These are phyloP conservation scores for Fimicolochytrium jonesii DNA, from an alignment of 192 early-diverging fungal species.

Conservation along the genomic window DNA sequence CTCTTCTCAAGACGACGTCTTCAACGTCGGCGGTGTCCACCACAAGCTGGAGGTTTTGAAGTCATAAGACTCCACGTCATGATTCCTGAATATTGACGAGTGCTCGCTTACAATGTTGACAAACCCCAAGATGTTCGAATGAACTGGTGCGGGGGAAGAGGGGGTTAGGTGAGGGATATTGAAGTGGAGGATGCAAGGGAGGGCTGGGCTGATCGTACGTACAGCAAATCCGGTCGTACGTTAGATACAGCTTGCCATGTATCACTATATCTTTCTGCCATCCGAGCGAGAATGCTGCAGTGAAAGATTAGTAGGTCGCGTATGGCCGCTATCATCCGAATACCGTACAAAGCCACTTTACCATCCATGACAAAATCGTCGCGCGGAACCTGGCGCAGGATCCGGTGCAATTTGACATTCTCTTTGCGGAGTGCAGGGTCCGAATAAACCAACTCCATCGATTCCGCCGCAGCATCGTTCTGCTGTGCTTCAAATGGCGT, in stretches of 20 bases:
- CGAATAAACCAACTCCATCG: constrained; percentile 20
- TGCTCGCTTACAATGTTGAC: constrained; percentile 46
- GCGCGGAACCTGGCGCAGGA: constrained; percentile 39
- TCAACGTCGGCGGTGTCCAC: constrained; percentile 41
- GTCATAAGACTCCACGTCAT: too few relatives aligned
- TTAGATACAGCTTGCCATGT: constrained; percentile 52
- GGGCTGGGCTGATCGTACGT: too few relatives aligned
- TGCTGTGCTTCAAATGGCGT: constrained; percentile 1
- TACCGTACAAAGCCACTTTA: not conserved
- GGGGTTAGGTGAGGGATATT: too few relatives aligned
- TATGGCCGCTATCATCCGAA: not conserved
- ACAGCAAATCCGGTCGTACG: constrained; percentile 59
- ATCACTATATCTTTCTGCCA: constrained; percentile 42
- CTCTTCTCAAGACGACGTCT: constrained; percentile 17
- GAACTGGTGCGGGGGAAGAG: too few relatives aligned
- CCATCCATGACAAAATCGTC: constrained; percentile 40
- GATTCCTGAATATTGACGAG: not conserved
- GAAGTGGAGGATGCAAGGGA: too few relatives aligned
- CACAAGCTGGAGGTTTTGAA: constrained; percentile 40
- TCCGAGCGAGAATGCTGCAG: constrained; percentile 24
- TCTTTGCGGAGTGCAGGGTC: constrained; percentile 25
- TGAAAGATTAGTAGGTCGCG: constrained; percentile 14
- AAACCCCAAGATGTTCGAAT: constrained; percentile 59
- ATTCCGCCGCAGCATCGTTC: not conserved
- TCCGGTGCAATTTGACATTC: constrained; percentile 38